Evolutionary conservation across 257 asterid species (phyloP), one percentile per base, ranked within the genome.

Genomic region (Handroanthus guayacan): DNA sequence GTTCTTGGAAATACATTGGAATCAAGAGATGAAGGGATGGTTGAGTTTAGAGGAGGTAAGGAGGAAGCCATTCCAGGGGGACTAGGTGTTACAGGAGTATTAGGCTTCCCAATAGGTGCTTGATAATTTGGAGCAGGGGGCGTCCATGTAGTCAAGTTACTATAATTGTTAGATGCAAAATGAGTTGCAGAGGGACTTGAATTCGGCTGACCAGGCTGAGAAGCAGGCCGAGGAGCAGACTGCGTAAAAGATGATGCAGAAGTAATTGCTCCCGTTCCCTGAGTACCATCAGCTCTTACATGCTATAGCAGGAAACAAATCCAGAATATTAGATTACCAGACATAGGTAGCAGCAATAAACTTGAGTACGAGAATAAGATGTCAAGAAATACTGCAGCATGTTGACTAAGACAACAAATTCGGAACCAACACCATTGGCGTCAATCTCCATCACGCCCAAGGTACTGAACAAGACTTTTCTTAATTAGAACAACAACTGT

Each of bases 31-130:
- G 87, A 78, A 41, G 83, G 79, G 11, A 69, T 66, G 72, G 79
- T 76, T 57, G 83, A 65, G 75, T 69, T 87, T 83, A 86, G 80
- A 62, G 89, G 73, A 77, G 81, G 84, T n/a, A 75, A 45, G 68
- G 87, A 73, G 58, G 85, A 85, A 76, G 91, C 78, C 43, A 86
- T 76, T 80, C 96, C 97, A 62, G 96, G 89, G 31, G 95, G 84
- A 50, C 80, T 89, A 73, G 88, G 87, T 17, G 86, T 75, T 17
- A 75, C 51, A 57, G 94, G 90, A 75, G 86, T 76, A 69, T 77
- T 86, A 78, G 86, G 87, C 69, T 84, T 77, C 72, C 88, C 92
- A 9, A 81, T 70, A 55, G 87, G 87, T 63, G 79, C 86, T 52
- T 89, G 97, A 86, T 85, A 90, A 48, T 84, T 72, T 51, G 93